Percentiles rank a stretch among this genome's conserved stretches.
Evolutionary conservation across 2,329 filamentous ascomycete species (phyloP).

Genomic region (Lasiodiplodia sp.): DNA sequence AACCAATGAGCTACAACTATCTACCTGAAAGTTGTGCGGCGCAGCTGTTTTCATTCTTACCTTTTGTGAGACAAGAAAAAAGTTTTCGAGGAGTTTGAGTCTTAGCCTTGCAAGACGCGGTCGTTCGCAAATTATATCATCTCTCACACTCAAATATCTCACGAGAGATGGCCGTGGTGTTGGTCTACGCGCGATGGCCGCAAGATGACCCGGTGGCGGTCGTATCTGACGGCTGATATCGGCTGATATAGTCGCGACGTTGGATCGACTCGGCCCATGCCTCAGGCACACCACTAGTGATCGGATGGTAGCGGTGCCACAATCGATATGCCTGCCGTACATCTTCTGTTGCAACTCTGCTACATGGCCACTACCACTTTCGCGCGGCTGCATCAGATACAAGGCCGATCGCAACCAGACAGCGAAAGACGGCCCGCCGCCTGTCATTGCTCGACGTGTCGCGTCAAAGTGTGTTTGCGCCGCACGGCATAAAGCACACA

Average conservation of each 20-base stretch:
- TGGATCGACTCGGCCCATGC: conserved; percentile 1
- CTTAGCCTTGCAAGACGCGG: neutral
- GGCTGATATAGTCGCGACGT: neutral
- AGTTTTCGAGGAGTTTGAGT: neutral
- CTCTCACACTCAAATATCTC: neutral
- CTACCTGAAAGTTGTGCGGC: neutral
- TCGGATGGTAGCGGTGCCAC: conserved; percentile 2
- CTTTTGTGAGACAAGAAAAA: neutral
- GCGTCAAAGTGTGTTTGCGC: neutral
- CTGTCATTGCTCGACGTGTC: neutral
- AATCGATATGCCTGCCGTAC: conserved; percentile 5
- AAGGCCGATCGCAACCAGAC: neutral
- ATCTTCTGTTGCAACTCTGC: conserved; percentile 22
- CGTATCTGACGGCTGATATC: neutral
- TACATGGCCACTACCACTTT: neutral
- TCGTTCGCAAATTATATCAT: neutral
- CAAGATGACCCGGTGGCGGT: conserved; percentile 1
- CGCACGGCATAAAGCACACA: neutral
- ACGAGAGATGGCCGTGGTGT: neutral
- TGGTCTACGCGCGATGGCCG: too few relatives aligned
- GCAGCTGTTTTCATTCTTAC: neutral
- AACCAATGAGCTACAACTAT: neutral
- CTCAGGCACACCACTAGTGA: neutral
- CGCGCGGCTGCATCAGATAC: neutral
- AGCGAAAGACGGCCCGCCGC: conserved; percentile 3